Base-by-base conservation (phyloP, 768 basidiomycete species). In the Amyloporia xantha region DNA sequence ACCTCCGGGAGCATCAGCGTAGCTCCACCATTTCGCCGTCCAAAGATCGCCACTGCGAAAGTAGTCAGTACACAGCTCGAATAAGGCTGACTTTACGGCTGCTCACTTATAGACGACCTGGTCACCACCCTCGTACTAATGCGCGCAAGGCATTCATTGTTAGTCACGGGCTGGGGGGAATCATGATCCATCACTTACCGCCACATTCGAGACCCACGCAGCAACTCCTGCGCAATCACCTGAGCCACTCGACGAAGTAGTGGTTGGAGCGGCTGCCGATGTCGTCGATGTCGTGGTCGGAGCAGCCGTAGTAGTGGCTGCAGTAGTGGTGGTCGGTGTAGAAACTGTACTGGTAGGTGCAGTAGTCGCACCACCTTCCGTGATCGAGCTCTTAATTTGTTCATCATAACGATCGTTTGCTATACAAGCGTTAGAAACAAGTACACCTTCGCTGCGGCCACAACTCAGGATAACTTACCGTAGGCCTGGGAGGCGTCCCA, bases 401-500 rank as follows among this genome's bases (percentile, higher is more conserved):
- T 51, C 53, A 39, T 61, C 62, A 48, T 51, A 61, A 13, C 60
- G 56, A 48, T 47, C 49, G 48, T 63, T 63, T 12, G 49, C 62
- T 63, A 33, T 23, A 41, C 15, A 21, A n/a, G n/a, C n/a, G n/a
- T n/a, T n/a, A n/a, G n/a, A n/a, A n/a, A n/a, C n/a, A n/a, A n/a
- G 15, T 11, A 27, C n/a, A 9, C 6, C 4, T 23, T 44, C 5
- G 25, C 30, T 15, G 11, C 24, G 20, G n/a, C n/a, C n/a, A n/a
- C n/a, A n/a, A n/a, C n/a, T n/a, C n/a, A n/a, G n/a, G n/a, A n/a
- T 12, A 3, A 28, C 50, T n/a, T 40, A 57, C 56, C 56, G 24
- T 52, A 57, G 20, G 56, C 56, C 38, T 57, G 57, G 15, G 62
- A 62, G 6, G 68, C 68, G 51, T 70, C 68, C 68, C 69, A 70